A percentile compares a stretch with the other conserved stretches of the same genome.
These are phyloP conservation scores for Apophysomyces trapeziformis DNA, from an alignment of 371 early-diverging fungal genomes.

Conservation along the genomic window DNA sequence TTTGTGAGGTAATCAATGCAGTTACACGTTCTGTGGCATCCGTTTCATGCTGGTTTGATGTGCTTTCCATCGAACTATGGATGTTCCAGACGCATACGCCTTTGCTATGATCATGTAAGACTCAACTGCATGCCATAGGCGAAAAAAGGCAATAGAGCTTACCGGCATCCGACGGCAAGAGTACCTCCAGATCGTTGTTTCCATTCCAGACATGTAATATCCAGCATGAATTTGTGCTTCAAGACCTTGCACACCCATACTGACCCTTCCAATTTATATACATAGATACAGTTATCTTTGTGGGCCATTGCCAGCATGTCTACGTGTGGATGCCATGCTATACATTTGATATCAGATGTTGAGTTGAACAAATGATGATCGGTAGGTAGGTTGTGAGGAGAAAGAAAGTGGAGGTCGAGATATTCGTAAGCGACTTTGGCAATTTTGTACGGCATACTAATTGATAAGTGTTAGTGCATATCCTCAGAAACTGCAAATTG, in stretches of 20 bases:
- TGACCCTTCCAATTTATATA: slow-evolving; percentile 47
- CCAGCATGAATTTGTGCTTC: slow-evolving; percentile 46
- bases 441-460: slow-evolving; percentile 1
- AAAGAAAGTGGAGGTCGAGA: not conserved
- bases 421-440: not conserved
- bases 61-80: not conserved
- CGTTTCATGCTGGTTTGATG: not conserved
- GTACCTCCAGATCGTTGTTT: slow-evolving; percentile 45
- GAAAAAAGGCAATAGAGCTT: slow-evolving; percentile 5
- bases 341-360: not conserved
- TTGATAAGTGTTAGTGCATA: not conserved
- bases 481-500: not conserved
- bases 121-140: not conserved
- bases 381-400: slow-evolving; percentile 2
- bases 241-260: slow-evolving; percentile 49
- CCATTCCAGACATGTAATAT: slow-evolving; percentile 62
- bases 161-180: slow-evolving; percentile 63
- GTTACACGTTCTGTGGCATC: not conserved
- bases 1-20: not conserved
- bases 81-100: slow-evolving; percentile 63
- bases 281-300: slow-evolving; percentile 47
- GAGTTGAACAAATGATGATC: not conserved
- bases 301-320: slow-evolving; percentile 57
- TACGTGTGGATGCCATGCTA: slow-evolving; percentile 64
- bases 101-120: slow-evolving; percentile 1